Conservation (phyloP, 805 yeast genomes). For the Candida easanensis region DNA sequence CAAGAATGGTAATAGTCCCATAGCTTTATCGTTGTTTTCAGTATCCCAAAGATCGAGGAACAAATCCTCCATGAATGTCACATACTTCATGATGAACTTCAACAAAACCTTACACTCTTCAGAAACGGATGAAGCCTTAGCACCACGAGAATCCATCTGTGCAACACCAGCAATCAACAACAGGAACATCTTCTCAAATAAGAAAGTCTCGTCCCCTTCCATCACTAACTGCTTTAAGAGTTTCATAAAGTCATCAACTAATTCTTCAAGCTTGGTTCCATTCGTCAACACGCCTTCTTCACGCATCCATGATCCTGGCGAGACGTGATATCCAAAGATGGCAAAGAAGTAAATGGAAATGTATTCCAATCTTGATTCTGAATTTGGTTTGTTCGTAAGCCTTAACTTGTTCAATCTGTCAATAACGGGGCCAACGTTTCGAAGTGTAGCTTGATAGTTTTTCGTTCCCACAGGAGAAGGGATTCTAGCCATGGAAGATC, state of each 20-base stretch:
- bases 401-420: conserved; percentile 27
- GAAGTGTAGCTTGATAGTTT: conserved; percentile 35
- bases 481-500: conserved; percentile 43
- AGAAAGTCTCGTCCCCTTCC: conserved; percentile 12
- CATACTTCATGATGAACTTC: conserved; percentile 39
- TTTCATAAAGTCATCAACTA: conserved; percentile 34
- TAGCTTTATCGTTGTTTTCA: conserved; percentile 17
- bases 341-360: conserved; percentile 30
- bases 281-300: conserved; percentile 26
- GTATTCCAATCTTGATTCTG: conserved; percentile 18
- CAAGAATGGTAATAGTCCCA: conserved; percentile 34
- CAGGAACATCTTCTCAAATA: conserved; percentile 33
- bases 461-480: conserved; percentile 36
- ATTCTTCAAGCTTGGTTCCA: conserved; percentile 28
- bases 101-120: conserved; percentile 28
- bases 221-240: conserved; percentile 19
- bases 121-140: background rate
- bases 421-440: conserved; percentile 27
- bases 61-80: conserved; percentile 33
- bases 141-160: conserved; percentile 11
- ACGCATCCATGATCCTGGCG: conserved; percentile 39
- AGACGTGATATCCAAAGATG: conserved; percentile 41
- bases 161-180: conserved; percentile 39
- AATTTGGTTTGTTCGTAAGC: conserved; percentile 10
- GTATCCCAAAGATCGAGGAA: conserved; percentile 31